Conservation (phyloP, 768 basidiomycete genomes). For the Auriscalpium microsporum region DNA sequence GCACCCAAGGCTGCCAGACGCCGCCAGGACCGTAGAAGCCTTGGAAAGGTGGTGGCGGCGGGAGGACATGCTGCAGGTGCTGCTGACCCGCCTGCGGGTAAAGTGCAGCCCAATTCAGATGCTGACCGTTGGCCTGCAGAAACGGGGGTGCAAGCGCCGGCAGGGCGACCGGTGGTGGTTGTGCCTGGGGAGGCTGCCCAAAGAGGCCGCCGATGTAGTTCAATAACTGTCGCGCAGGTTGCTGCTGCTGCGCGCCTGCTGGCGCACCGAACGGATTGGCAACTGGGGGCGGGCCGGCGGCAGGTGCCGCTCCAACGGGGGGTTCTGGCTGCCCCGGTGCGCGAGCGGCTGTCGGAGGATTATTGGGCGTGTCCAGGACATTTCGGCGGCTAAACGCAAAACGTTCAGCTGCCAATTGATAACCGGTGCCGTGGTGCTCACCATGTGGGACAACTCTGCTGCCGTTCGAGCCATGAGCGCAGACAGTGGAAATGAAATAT, state of each 20-base stretch:
- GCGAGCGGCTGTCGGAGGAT: conserved; percentile 2
- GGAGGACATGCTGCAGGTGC: conserved; percentile 10
- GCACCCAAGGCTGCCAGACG: conserved; percentile 10
- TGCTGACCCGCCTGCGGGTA: conserved; percentile 1
- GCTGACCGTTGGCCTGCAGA: too few relatives aligned
- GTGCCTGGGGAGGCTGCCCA: conserved; percentile 14
- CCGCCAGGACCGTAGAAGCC: conserved; percentile 12
- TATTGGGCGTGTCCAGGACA: conserved; percentile 4
- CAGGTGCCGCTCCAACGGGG: conserved; percentile 16
- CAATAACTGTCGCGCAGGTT: conserved; percentile 23
- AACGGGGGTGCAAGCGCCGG: conserved; percentile 10
- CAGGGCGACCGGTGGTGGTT: conserved; percentile 13
- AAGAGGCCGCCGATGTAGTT: conserved; percentile 12
- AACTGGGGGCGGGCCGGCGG: conserved; percentile 19
- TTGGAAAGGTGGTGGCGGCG: conserved; percentile 13
- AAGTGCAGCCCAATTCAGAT: too few relatives aligned
- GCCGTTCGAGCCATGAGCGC: conserved; percentile 94
- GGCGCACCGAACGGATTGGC: conserved; percentile 25
- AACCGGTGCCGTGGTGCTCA: conserved; percentile 28
- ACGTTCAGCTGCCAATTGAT: conserved; percentile 1
- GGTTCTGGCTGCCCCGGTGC: conserved; percentile 9
- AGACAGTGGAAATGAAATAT: conserved; percentile 98
- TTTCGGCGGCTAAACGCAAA: conserved; percentile 13
- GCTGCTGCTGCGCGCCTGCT: conserved; percentile 29
- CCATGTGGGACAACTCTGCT: conserved; percentile 99